Evolutionary conservation across 108 stramenopile genomes (phyloP).

Genomic region (Chaetoceros muelleri): DNA sequence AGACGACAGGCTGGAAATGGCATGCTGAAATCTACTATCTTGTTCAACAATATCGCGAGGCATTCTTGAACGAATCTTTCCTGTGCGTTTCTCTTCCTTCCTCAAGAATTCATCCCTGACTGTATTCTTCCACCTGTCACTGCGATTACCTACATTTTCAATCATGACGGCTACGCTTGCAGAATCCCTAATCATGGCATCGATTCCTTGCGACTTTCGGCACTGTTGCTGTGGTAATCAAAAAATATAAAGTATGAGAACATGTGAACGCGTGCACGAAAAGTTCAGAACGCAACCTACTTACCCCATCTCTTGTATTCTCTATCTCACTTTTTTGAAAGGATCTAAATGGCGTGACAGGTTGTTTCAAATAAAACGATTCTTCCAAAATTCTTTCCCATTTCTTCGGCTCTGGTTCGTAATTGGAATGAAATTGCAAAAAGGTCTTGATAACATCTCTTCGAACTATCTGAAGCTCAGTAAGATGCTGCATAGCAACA

Average conservation of each 20-base stretch:
- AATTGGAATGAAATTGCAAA: constrained; percentile 44
- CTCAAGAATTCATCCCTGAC: constrained; percentile 64
- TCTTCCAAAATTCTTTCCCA: constrained; percentile 73
- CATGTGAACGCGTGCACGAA: too few relatives aligned
- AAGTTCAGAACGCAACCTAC: not conserved
- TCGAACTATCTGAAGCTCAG: constrained; percentile 63
- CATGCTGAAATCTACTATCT: constrained; percentile 45
- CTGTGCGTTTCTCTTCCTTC: constrained; percentile 8
- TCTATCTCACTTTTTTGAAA: constrained; percentile 72
- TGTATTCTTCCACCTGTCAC: constrained; percentile 62
- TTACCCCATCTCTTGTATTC: constrained; percentile 35
- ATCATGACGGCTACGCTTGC: constrained; percentile 80
- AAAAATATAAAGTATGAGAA: not conserved
- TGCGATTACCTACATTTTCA: constrained; percentile 66
- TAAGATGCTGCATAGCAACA: constrained; percentile 67
- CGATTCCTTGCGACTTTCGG: constrained; percentile 69
- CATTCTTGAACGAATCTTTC: constrained; percentile 19
- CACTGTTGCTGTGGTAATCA: constrained; percentile 28
- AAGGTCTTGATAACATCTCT: constrained; percentile 61
- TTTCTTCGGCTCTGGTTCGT: constrained; percentile 45
- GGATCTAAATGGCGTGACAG: constrained; percentile 81
- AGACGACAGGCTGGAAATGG: constrained; percentile 66
- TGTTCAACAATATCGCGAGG: constrained; percentile 42
- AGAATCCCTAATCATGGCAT: constrained; percentile 69
- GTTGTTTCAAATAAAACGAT: constrained; percentile 68